Conservation (phyloP, 2,329 filamentous ascomycete species). For the Fusarium sp. region DNA sequence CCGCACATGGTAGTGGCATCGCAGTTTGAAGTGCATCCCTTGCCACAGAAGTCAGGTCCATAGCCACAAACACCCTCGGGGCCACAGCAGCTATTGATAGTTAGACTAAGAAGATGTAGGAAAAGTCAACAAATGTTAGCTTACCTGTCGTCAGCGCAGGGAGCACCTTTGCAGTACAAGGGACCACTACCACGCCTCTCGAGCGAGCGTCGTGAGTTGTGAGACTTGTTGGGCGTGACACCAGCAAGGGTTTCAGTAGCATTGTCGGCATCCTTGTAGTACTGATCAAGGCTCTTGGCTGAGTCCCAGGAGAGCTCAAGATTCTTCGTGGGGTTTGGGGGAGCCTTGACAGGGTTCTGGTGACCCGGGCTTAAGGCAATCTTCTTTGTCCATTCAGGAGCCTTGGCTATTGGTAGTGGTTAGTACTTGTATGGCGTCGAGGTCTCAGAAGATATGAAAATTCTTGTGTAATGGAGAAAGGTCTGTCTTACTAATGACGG, state of each 20-base stretch:
- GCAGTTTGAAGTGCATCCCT: constrained; percentile 16
- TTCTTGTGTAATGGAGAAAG: no score
- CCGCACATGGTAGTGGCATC: constrained; percentile 52
- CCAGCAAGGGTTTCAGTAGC: not conserved
- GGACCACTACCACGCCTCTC: constrained; percentile 14
- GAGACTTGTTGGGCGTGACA: constrained; percentile 1
- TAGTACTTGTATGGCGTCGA: no score
- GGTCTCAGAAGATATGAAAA: no score
- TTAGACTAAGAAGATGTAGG: no score
- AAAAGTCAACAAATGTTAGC: not conserved
- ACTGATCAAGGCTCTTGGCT: not conserved
- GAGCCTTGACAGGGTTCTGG: constrained; percentile 14
- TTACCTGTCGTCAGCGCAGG: constrained; percentile 5
- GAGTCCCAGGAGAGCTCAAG: constrained; percentile 7
- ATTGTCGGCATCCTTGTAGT: constrained; percentile 14
- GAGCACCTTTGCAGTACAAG: constrained; percentile 9
- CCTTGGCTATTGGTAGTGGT: constrained; percentile 1
- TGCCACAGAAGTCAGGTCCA: constrained; percentile 4
- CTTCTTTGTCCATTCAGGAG: constrained; percentile 13
- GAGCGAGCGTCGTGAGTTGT: not conserved
- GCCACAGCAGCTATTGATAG: not conserved
- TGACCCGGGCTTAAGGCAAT: constrained; percentile 4
- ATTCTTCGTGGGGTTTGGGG: not conserved
- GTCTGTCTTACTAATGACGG: constrained; percentile 7
- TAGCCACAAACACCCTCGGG: constrained; percentile 9